Evolutionary conservation across 75 land plant species (phyloP), one percentile per base, ranked within the genome.

Genomic region (Selaginella tamariscina): DNA sequence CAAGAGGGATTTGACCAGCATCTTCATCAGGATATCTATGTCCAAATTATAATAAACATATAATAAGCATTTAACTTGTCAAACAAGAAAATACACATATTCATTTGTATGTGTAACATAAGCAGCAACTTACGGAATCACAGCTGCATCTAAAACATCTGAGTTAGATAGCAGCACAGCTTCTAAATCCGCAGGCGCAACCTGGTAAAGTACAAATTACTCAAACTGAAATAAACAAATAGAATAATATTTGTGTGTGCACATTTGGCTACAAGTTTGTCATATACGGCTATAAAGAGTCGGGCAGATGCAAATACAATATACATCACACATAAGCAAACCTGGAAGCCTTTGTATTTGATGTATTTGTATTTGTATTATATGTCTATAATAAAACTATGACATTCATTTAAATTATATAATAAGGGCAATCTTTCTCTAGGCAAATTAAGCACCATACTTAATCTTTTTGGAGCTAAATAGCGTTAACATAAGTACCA

Each of bases 271-370:
- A 59, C 5, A 59, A 21, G 21, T 59, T 9, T 8, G 63, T 8
- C 63, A 8, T 22, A 9, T 59, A 8, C 26, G 63, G 9, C n/a
- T 9, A n/a, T 59, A 26, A 22, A 59, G 26, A 59, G 5, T 8
- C 9, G n/a, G 5, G 2, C 9, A n/a, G 26, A 22, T 59, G 63
- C 21, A 8, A 30, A 18, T 2, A 65, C 24, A 1, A 65, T 2
- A 24, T 5, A 24, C 8, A 15, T 29, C 1, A 5, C 24, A 65
- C 1, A 30, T 29, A 65, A 24, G 13, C 29, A 29, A 26, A 84
- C 88, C 88, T 90, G 91, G 65, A 78, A 83, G 0, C 92, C 88
- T 59, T 90, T 90, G 84, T 90, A 90, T 66, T 90, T 90, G 71
- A 90, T 90, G 33, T n/a, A n/a, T n/a, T n/a, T n/a, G n/a, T n/a